Percentiles rank a stretch among this genome's conserved stretches.
phyloP scores from a whole-genome alignment of 108 stramenopile genomes.

The Schizochytrium sp. region DNA sequence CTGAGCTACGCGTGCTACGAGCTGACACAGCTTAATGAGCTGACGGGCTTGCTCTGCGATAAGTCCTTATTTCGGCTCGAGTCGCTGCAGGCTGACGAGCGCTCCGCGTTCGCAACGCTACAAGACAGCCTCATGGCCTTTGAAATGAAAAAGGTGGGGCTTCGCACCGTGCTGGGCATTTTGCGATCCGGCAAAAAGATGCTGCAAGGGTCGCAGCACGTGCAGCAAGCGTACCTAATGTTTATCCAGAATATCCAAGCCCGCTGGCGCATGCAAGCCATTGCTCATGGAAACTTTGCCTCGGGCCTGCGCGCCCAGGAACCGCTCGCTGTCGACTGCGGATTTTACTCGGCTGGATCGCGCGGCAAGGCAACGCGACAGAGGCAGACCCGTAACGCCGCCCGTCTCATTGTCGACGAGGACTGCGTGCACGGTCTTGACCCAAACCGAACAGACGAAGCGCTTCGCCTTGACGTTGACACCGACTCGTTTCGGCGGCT shows the following conservation, averaged over 20 bases:
- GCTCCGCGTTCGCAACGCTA: not conserved
- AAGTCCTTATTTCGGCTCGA: not conserved
- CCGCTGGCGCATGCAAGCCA: not conserved
- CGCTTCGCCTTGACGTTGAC: not conserved
- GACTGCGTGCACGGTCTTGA: not conserved
- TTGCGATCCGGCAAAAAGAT: not conserved
- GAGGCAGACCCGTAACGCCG: not conserved
- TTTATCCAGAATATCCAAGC: not conserved
- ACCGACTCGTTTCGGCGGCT: not conserved
- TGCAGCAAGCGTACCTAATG: not conserved
- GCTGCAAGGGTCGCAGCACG: not conserved
- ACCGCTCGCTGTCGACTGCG: not conserved
- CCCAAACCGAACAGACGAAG: not conserved
- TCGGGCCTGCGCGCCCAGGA: not conserved
- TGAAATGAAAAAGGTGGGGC: constrained; percentile 8
- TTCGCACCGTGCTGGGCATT: not conserved
- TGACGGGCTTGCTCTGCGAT: not conserved
- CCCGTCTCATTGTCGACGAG: not conserved
- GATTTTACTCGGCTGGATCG: not conserved
- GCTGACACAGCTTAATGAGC: not conserved
- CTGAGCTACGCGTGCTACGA: constrained; percentile 12
- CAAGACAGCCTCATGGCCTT: not conserved
- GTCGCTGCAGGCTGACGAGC: not conserved
- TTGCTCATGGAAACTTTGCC: not conserved
- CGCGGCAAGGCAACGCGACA: not conserved